Base-by-base conservation (phyloP, 306 rosid genomes). In the Trichosanthes cucumerina region DNA sequence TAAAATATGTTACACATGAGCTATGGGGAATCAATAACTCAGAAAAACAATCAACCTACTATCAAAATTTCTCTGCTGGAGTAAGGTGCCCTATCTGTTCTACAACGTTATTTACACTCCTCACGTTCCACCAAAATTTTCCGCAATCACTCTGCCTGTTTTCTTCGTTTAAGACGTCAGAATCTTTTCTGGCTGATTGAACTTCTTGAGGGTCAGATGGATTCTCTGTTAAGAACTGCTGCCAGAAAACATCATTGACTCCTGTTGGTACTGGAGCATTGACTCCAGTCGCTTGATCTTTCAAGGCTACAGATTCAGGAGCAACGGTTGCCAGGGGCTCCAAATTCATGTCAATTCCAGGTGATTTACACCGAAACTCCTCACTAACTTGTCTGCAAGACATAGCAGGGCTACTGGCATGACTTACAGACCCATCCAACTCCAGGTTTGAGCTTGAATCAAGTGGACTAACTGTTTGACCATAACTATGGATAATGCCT, bases 151-250 rank as follows among this genome's bases (percentile, higher is more conserved):
- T 79, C 19, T 88, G 83, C 71, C 80, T 89, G 83, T 81, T 90
- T 84, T 92, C 96, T 54, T 82, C 86, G 39, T 50, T 83, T 78
- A 76, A 79, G 69, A 69, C 69, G 79, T 83, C 85, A n/a, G 69
- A 65, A 81, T 88, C 95, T 85, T 82, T 91, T 85, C 81, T 86
- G 72, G 87, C 91, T 12, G 87, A 80, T 63, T 81, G 95, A 69
- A 79, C 93, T 83, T 92, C 96, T 56, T 84, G 95, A n/a, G 80
- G 63, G 28, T 90, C 92, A 18, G 85, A 63, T 3, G 92, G 94
- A 86, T 88, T 86, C 88, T 94, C 98, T 1, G 93, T 90, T 89
- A 94, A 89, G 83, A 89, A 92, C 74, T 87, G 93, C 77, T 92
- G 90, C 97, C 98, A 94, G 77, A 92, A 94, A 23, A 81, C 50